Evolutionary conservation across 2,329 filamentous ascomycete genomes (phyloP), one percentile per base, ranked within the genome.

Genomic region (Neofusicoccum ribis): DNA sequence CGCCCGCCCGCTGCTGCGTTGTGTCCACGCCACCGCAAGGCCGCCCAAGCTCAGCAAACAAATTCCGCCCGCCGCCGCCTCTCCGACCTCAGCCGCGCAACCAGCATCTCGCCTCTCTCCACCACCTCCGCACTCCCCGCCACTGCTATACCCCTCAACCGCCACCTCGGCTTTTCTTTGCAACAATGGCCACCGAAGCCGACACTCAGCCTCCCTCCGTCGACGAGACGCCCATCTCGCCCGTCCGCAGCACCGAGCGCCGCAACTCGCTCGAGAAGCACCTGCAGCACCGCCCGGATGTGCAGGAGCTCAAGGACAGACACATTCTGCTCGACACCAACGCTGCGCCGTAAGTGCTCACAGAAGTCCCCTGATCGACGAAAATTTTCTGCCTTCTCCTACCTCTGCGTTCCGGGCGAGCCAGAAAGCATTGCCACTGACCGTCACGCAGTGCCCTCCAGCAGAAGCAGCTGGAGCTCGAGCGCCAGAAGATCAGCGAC

Each of bases 311-410:
- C 67, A 90, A 89, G 78, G 85, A 89, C 69, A 80, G 86, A 67
- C 86, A 91, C 72, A 91, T 91, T 68, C 76, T 91, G 60, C 81
- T 90, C 4, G 85, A 89, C 71, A 90, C 87, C 2, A 88, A 82
- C 71, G 86, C 87, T 69, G 89, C 89, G 50, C 89, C 89, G 84
- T 89, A 80, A 67, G 85, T 76, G 3, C 34, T 49, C 8, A 11
- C 27, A n/a, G 41, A 2, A 52, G 34, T n/a, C 27, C 27, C 41
- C 49, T 47, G 20, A 34, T n/a, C 54, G 17, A 8, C 31, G n/a
- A 8, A 34, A 52, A 52, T n/a, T 39, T 20, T 34, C 31, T 3
- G 9, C 4, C 31, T 0, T 31, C 47, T 12, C 50, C 23, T 11
- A 14, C 17, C 44, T 11, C n/a, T 9, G 14, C 17, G 20, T 6